Evolutionary conservation across 208 protist species (phyloP), one percentile per base, ranked within the genome.

Genomic region (Naegleria lovaniensis): DNA sequence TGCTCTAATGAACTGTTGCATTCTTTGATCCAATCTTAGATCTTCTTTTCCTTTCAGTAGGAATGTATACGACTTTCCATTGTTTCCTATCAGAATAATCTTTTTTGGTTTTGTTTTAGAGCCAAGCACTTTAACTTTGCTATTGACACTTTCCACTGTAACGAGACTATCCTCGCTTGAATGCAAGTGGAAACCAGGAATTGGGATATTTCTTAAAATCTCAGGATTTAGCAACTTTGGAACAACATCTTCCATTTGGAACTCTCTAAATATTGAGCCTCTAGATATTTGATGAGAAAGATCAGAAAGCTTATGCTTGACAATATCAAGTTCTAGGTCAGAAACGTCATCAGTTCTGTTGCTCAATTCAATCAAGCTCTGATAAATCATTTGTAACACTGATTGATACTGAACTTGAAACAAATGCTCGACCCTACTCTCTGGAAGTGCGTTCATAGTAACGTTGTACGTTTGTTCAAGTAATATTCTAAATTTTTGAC

Each of bases 31-130:
- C 0, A 95, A 86, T 51, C 92, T 91, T 52, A 96, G 83, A 83
- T 96, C 95, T 89, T 96, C 95, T 43, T 84, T 84, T n/a, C 95
- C 95, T 67, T 96, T 96, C 58, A 95, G 90, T 55, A 96, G 90
- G 67, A 91, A 95, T 9, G 9, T 87, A 89, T 94, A 94, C 25
- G 13, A 3, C 29, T 51, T 38, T 0, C 94, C 95, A 85, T 96
- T 92, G 2, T 55, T 90, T 16, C 94, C 94, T 29, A 58, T 38
- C 7, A 96, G 19, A 48, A 5, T 7, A 11, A 96, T 5, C 90
- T 94, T 94, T 75, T 95, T 94, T 7, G 95, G 95, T 33, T 90
- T 41, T 22, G 94, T 95, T 76, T 96, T 96, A 6, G 93, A 92
- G 0, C 48, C 83, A 22, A 96, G 52, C 7, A 95, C 91, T 67